A percentile compares a stretch with the other conserved stretches of the same genome.
phyloP scores from a whole-genome alignment of 495 filamentous ascomycete genomes.

The Filosporella fistucella region DNA sequence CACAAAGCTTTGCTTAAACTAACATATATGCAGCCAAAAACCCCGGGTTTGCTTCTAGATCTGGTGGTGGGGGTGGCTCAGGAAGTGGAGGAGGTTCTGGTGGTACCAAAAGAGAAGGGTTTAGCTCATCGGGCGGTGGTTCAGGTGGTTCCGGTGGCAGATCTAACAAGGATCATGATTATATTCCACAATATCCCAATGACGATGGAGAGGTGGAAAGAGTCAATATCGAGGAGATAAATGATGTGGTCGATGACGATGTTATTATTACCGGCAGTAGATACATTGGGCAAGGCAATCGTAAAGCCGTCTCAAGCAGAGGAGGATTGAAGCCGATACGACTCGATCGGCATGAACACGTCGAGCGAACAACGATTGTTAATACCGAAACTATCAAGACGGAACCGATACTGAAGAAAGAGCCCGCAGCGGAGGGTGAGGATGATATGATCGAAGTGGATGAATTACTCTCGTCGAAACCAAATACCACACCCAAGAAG shows the following conservation, averaged over 20 bases:
- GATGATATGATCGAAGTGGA: constrained; percentile 8
- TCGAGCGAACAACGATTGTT: constrained; percentile 44
- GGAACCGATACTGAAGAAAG: no score
- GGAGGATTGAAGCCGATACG: constrained; percentile 40
- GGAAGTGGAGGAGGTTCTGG: constrained; percentile 10
- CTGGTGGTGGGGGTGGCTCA: constrained; percentile 28
- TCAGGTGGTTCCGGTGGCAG: background rate
- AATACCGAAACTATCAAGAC: constrained; percentile 38
- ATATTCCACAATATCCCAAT: constrained; percentile 22
- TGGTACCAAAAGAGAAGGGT: constrained; percentile 11
- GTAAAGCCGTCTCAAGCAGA: constrained; percentile 7
- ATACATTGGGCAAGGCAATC: constrained; percentile 1
- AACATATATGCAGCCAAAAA: background rate
- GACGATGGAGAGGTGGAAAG: constrained; percentile 14
- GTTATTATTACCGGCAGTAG: background rate
- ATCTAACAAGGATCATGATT: background rate
- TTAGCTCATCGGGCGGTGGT: background rate
- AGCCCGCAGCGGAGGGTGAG: constrained; percentile 12
- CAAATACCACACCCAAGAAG: constrained; percentile 9
- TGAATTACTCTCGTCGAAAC: constrained; percentile 9
- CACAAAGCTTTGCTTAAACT: background rate
- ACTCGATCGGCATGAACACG: constrained; percentile 46
- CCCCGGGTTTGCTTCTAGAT: background rate
- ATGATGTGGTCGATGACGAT: constrained; percentile 11
- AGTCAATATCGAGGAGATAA: constrained; percentile 23